Conservation (phyloP, 805 yeast species). For the Wickerhamomyces canadensis region DNA sequence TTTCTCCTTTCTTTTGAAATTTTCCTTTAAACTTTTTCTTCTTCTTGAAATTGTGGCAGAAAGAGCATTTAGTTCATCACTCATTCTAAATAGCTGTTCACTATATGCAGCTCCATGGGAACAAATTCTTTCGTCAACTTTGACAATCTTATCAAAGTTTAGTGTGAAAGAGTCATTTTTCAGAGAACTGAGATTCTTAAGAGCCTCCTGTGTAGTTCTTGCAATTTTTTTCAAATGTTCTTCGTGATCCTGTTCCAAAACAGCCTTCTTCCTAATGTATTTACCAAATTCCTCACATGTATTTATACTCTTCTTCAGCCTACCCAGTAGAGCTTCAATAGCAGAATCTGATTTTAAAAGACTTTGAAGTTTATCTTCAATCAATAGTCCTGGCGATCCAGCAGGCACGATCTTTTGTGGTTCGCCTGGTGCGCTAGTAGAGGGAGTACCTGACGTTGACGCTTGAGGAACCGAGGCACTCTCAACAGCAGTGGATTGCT, state of each 20-base stretch:
- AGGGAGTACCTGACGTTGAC: slow-evolving; percentile 2
- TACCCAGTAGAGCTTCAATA: slow-evolving; percentile 60
- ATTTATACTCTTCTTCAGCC: slow-evolving; percentile 73
- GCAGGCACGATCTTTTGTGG: slow-evolving; percentile 18
- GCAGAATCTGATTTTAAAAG: slow-evolving; percentile 70
- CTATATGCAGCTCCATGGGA: slow-evolving; percentile 73
- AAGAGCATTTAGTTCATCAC: slow-evolving; percentile 74
- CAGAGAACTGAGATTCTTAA: slow-evolving; percentile 39
- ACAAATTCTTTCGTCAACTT: slow-evolving; percentile 70
- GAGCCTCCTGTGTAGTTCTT: slow-evolving; percentile 42
- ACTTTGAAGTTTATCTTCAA: slow-evolving; percentile 43
- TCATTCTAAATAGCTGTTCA: slow-evolving; percentile 75
- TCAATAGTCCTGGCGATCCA: slow-evolving; percentile 33
- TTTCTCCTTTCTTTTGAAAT: slow-evolving; percentile 74
- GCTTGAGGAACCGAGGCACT: not conserved
- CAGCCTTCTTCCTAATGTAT: slow-evolving; percentile 72
- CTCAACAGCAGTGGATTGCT: not conserved
- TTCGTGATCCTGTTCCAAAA: slow-evolving; percentile 73
- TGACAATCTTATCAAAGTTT: slow-evolving; percentile 63
- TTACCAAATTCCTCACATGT: slow-evolving; percentile 83
- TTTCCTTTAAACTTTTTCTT: slow-evolving; percentile 77
- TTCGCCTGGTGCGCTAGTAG: not conserved
- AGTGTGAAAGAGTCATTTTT: slow-evolving; percentile 61
- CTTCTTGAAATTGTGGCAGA: slow-evolving; percentile 62
- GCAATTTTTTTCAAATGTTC: slow-evolving; percentile 70